Base-by-base conservation (phyloP, 768 basidiomycete species). In the Pleurotus salmoneostramineus region DNA sequence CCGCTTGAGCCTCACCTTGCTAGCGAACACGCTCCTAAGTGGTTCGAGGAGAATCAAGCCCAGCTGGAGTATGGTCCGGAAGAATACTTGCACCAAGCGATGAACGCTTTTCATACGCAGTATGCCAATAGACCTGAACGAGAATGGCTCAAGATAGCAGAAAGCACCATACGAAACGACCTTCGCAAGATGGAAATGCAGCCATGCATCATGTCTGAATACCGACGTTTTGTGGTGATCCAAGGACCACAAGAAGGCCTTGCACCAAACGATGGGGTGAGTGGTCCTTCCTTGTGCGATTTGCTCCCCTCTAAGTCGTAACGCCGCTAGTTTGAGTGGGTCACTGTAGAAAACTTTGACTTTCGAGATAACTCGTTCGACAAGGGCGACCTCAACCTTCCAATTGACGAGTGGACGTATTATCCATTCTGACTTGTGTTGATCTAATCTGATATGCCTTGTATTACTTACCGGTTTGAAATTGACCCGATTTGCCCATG, bases 211-310 rank as follows among this genome's bases (percentile, higher is more conserved):
- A 84, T 87, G 81, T 70, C 76, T 48, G 64, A 74, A 33, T 84
- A 85, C 64, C 80, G 90, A 31, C 81, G 90, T 31, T 91, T 81
- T 68, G 82, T 88, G 8, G 76, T 88, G 1, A 70, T 92, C 37
- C 77, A 66, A 63, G 72, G 73, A 49, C 65, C 70, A 45, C 68
- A 65, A 35, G 73, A 79, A 61, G 60, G 60, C 33, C 58, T 64
- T 42, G 56, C 63, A 52, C 60, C 56, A 56, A 66, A 75, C 45
- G 66, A 74, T 58, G 84, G 81, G 58, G 88, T 89, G 65, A 56
- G 84, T 79, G 50, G 14, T 17, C n/a, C 12, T 49, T 27, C 15
- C 56, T 48, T 49, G 42, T 36, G 10, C 50, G 35, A 36, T 15
- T 36, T 56, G 61, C 46, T 15, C 17, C 6, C 49, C 8, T n/a